Evolutionary conservation across 108 stramenopile species (phyloP).

Genomic region (Epipyxis sp.): DNA sequence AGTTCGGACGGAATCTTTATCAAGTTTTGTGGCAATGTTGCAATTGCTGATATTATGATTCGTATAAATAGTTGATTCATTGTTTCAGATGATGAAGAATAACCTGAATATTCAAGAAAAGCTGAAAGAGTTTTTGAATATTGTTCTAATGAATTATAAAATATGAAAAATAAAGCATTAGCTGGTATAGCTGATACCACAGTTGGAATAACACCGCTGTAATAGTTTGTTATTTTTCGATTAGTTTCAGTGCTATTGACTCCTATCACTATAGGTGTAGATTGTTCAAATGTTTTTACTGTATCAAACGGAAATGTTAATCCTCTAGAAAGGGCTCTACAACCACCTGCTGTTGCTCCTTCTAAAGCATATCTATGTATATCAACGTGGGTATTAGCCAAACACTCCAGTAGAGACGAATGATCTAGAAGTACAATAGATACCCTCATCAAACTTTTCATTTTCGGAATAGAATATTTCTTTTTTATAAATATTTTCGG

Average conservation of each 20-base stretch:
- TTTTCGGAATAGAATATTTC: too few species aligned
- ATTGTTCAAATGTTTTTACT: conserved; percentile 41
- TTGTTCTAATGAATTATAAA: conserved; percentile 34
- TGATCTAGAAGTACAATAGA: too few species aligned
- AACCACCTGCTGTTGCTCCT: conserved; percentile 44
- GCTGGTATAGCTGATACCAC: conserved; percentile 39
- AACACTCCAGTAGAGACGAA: too few species aligned
- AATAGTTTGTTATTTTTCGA: conserved; percentile 12
- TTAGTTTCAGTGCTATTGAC: too few species aligned
- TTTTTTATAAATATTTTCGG: too few species aligned
- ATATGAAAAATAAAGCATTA: conserved; percentile 44
- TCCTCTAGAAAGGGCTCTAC: conserved; percentile 37
- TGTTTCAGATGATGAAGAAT: not conserved
- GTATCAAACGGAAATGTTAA: conserved; percentile 49
- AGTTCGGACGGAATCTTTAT: conserved; percentile 50
- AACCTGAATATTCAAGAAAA: too few species aligned
- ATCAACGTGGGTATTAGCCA: too few species aligned
- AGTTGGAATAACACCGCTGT: conserved; percentile 40
- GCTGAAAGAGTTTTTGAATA: not conserved
- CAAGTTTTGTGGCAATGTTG: conserved; percentile 42
- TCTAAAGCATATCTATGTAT: conserved; percentile 31
- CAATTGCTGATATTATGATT: conserved; percentile 40
- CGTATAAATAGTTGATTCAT: not conserved
- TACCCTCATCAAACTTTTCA: too few species aligned
- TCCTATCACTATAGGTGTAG: too few species aligned